Conservation (phyloP, 768 basidiomycete species). For the Calocera viscosa region DNA sequence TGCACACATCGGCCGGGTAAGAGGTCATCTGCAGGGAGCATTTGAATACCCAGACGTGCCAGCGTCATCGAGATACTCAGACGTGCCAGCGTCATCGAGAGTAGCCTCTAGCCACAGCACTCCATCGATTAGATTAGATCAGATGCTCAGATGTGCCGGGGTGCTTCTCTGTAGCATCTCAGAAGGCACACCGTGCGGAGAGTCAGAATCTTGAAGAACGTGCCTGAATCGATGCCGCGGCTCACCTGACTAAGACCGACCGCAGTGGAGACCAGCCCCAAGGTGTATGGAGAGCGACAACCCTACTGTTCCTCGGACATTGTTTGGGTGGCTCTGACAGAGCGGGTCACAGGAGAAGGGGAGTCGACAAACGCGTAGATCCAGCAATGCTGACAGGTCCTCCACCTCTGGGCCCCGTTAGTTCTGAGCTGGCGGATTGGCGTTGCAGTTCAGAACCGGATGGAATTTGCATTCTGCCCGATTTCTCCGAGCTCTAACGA, state of each 20-base stretch:
- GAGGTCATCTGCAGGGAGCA: neutral
- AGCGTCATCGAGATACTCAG: neutral
- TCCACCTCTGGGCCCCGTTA: no score
- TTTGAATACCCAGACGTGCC: neutral
- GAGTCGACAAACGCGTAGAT: no score
- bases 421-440: no score
- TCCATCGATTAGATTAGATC: neutral
- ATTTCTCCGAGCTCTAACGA: no score
- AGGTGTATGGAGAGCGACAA: neutral
- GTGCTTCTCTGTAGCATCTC: neutral
- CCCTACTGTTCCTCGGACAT: neutral
- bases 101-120: neutral
- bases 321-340: no score
- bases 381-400: no score
- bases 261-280: neutral
- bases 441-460: no score
- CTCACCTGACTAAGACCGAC: neutral
- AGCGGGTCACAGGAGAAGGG: no score
- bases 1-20: neutral
- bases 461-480: no score
- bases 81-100: no score
- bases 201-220: neutral
- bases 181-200: neutral
- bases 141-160: neutral
- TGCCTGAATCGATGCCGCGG: neutral